Evolutionary conservation across 495 filamentous ascomycete species (phyloP), one percentile per base, ranked within the genome.

Genomic region (Physcia stellaris): DNA sequence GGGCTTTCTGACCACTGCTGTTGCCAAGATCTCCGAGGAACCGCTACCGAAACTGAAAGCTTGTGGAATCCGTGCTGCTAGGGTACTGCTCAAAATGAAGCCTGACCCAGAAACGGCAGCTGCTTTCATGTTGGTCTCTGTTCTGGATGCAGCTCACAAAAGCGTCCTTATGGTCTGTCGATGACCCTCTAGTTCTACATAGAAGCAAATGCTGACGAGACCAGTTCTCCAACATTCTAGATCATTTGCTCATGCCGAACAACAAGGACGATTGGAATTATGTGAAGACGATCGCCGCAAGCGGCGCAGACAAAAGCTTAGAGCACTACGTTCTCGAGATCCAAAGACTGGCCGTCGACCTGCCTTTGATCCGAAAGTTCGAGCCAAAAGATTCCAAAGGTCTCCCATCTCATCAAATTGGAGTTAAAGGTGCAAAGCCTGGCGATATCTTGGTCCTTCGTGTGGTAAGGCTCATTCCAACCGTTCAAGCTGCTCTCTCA

Each of bases 61-160:
- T 13, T 35, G 17, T 20, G 33, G 33, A 18, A 21, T 20, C 3
- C 17, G n/a, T 13, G 19, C 20, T 18, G 13, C 33, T 6, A 35
- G 33, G n/a, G 33, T 11, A 19, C 12, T 35, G 33, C 0, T 21
- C 15, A 35, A 21, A 21, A 20, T 18, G 33, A 17, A 17, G 10
- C 15, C 15, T 4, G 21, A 35, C 11, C 28, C 36, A 6, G 55
- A 58, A 40, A 43, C 46, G 23, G 57, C 56, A 27, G 49, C 49
- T 6, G 58, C 59, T 13, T 43, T 33, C 13, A 31, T 57, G 32
- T 63, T 56, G 58, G 35, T 58, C 12, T 42, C 45, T 2, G 49
- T 54, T 24, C 52, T 61, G 47, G 54, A 49, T 12, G 56, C 53
- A 7, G 45, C 54, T 19, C 60, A 60, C 21, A 64, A 60, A 15